Base-by-base conservation (phyloP, 495 filamentous ascomycete genomes). In the Penicillium argentinense region DNA sequence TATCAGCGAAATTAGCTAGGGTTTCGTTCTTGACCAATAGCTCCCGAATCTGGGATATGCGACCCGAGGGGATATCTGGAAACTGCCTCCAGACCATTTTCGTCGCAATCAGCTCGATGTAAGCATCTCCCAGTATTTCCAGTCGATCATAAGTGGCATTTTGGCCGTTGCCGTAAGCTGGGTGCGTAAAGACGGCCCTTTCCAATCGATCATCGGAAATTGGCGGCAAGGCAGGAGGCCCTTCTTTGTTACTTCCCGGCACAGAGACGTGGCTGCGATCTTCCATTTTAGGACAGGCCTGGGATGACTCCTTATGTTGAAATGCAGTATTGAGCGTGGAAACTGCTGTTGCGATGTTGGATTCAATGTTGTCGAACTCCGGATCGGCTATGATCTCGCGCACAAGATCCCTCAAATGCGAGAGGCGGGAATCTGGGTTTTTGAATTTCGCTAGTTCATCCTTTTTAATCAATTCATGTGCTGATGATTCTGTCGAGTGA, bases 121-220 rank as follows among this genome's bases (percentile, higher is more conserved):
- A 90, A 3, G 83, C 81, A 59, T 91, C 87, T 3, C 87, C 87
- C 24, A 91, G 71, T 60, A 87, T 83, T 64, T 91, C 87, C 21
- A 90, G 75, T 9, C 80, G 72, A 50, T 90, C 86, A 59, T 89
- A 90, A 45, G 64, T 73, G 29, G 59, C 39, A 30, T 51, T 44
- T 17, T 47, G 51, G 23, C 66, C 57, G 11, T 59, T 58, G 18
- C 57, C 62, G 42, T 71, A 63, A 6, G 78, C 82, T 1, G 73
- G 67, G 56, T 91, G 88, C 5, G 79, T 88, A 57, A 91, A 85
- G n/a, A 82, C 79, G 21, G 80, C 75, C 9, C 66, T 74, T 47
- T 80, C 74, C 12, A 91, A 72, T 12, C 59, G 56, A 0, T 71
- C 64, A 56, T 89, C 75, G 3, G 68, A 43, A 48, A 90, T 76